Evolutionary conservation across 2,329 filamentous ascomycete genomes (phyloP).

Genomic region (Pestalotiopsis sp.): DNA sequence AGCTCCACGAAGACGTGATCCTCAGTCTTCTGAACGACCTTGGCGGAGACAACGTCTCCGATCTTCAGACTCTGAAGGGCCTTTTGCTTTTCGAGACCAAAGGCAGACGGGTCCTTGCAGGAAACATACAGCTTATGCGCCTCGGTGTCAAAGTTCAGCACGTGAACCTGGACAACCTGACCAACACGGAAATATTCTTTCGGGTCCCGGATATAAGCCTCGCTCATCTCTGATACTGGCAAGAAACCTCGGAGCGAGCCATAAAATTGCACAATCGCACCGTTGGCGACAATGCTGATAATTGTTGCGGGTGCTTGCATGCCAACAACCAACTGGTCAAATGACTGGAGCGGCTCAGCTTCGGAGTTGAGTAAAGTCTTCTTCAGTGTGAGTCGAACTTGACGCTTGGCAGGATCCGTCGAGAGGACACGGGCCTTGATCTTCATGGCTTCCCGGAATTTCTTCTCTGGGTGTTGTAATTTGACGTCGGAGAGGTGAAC

Average conservation of each 20-base stretch:
- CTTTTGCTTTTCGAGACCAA: constrained; percentile 75
- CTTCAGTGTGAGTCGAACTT: constrained; percentile 87
- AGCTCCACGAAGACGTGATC: constrained; percentile 80
- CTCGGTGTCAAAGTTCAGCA: constrained; percentile 77
- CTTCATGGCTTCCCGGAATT: constrained; percentile 84
- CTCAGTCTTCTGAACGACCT: constrained; percentile 78
- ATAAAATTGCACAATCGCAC: constrained; percentile 93
- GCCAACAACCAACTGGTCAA: constrained; percentile 73
- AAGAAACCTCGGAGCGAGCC: constrained; percentile 82
- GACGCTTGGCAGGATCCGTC: constrained; percentile 72
- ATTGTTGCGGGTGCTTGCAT: constrained; percentile 86
- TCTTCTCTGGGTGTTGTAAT: constrained; percentile 92
- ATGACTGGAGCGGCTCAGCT: constrained; percentile 75
- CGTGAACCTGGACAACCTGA: constrained; percentile 88
- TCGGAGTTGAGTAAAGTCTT: constrained; percentile 94
- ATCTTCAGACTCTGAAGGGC: constrained; percentile 74
- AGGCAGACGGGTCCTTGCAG: constrained; percentile 85
- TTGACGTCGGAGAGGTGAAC: constrained; percentile 87
- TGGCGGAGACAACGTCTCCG: constrained; percentile 76
- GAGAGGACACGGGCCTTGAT: constrained; percentile 88
- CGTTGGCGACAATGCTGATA: constrained; percentile 75
- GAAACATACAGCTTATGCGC: constrained; percentile 79
- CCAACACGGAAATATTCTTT: constrained; percentile 86
- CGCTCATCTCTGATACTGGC: constrained; percentile 96
- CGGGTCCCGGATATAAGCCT: constrained; percentile 90